Evolutionary conservation across 2,329 filamentous ascomycete species (phyloP).

Genomic region (Aspergillus pseudotamarii): DNA sequence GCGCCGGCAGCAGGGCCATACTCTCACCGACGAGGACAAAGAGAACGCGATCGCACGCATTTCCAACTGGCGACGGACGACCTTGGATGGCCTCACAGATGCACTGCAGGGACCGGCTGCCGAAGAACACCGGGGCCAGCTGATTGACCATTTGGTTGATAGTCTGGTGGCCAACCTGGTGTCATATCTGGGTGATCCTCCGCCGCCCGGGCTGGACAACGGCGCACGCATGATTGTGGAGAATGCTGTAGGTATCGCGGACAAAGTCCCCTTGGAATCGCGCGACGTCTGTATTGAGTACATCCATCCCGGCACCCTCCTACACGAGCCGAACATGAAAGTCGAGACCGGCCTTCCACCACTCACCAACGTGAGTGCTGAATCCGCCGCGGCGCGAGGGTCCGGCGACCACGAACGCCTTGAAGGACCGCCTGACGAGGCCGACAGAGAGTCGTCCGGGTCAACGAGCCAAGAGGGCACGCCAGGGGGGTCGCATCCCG

Average conservation of each 20-base stretch:
- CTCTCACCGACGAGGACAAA: slow-evolving; percentile 80
- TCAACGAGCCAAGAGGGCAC: slow-evolving; percentile 9
- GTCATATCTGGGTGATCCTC: slow-evolving; percentile 73
- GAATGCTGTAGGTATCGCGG: slow-evolving; percentile 80
- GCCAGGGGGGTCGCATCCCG: slow-evolving; percentile 1
- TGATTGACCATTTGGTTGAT: slow-evolving; percentile 71
- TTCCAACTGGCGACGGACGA: slow-evolving; percentile 90
- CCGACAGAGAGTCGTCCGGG: slow-evolving; percentile 26
- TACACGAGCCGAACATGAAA: slow-evolving; percentile 80
- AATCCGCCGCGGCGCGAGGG: slow-evolving; percentile 18
- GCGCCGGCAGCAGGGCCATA: slow-evolving; percentile 71
- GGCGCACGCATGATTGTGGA: slow-evolving; percentile 92
- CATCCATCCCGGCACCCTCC: slow-evolving; percentile 72
- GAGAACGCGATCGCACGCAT: slow-evolving; percentile 86
- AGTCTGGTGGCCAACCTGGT: slow-evolving; percentile 71
- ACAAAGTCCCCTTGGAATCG: slow-evolving; percentile 86
- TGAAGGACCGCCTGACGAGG: slow-evolving; percentile 13
- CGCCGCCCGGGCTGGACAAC: slow-evolving; percentile 80
- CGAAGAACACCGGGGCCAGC: slow-evolving; percentile 65
- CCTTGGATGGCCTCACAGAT: slow-evolving; percentile 83
- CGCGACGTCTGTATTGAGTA: slow-evolving; percentile 88
- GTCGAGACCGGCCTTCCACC: slow-evolving; percentile 70
- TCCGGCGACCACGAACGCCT: slow-evolving; percentile 24
- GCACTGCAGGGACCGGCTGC: slow-evolving; percentile 67
- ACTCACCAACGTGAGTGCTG: slow-evolving; percentile 41